A percentile compares a stretch with the other conserved stretches of the same genome.
These are phyloP conservation scores for Caryopteris hybrid DNA, from an alignment of 305 asterid genomes.

Conservation along the genomic window DNA sequence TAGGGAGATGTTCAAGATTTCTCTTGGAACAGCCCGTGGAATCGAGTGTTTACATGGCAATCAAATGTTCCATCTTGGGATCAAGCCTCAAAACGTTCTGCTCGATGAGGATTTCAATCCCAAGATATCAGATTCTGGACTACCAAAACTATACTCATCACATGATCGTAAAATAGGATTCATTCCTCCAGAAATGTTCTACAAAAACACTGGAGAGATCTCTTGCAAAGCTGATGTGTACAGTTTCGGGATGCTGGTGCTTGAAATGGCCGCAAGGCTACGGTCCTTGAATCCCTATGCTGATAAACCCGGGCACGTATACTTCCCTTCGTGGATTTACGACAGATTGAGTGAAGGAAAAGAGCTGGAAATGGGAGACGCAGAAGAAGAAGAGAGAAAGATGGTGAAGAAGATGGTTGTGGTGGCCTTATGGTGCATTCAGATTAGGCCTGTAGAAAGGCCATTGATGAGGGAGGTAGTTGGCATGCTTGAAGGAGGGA, in stretches of 20 bases:
- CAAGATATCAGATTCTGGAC: constrained; percentile 35
- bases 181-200: constrained; percentile 24
- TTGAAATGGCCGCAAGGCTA: constrained; percentile 38
- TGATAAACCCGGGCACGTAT: constrained; percentile 14
- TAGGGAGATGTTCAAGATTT: constrained; percentile 30
- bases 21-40: constrained; percentile 40
- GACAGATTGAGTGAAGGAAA: constrained; percentile 26
- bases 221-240: constrained; percentile 42
- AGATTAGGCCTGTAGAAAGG: constrained; percentile 29
- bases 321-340: constrained; percentile 44
- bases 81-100: constrained; percentile 34
- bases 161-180: constrained; percentile 19
- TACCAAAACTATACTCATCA: constrained; percentile 22
- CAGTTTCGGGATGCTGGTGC: constrained; percentile 45
- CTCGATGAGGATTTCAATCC: constrained; percentile 33
- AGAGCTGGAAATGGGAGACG: constrained; percentile 20
- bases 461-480: constrained; percentile 37
- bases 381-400: constrained; percentile 25
- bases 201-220: constrained; percentile 23
- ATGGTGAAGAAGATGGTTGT: constrained; percentile 37
- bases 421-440: constrained; percentile 46
- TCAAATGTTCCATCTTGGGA: constrained; percentile 28
- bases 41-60: constrained; percentile 29
- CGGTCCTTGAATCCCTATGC: constrained; percentile 20
- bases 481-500: constrained; percentile 39